Evolutionary conservation across 225 moss, liverwort and hornwort species (phyloP).

Genomic region (Takakia lepidozioides): DNA sequence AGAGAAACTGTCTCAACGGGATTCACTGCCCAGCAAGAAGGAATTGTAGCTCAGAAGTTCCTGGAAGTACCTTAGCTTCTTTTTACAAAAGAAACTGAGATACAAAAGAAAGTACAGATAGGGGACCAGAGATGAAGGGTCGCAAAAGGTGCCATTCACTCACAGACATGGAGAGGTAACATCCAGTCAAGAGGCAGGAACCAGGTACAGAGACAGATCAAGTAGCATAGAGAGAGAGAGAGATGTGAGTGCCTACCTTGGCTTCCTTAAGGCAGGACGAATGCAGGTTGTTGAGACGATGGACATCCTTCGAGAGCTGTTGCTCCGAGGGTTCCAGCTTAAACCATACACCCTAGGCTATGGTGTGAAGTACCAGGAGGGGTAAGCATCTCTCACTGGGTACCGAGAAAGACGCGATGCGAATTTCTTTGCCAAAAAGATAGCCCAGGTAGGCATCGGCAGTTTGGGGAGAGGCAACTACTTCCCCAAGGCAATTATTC

Average conservation of each 20-base stretch:
- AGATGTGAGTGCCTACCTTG: conserved; percentile 66
- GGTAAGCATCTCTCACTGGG: conserved; percentile 89
- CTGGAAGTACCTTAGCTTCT: too few relatives aligned
- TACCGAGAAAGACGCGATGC: conserved; percentile 57
- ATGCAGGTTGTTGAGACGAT: conserved; percentile 65
- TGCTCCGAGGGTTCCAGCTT: conserved; percentile 65
- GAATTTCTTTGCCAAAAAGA: conserved; percentile 68
- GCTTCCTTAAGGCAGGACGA: conserved; percentile 73
- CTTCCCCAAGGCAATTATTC: conserved; percentile 78
- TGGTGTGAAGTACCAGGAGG: conserved; percentile 75
- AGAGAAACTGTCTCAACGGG: too few relatives aligned
- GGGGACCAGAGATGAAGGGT: too few relatives aligned
- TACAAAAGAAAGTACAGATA: too few relatives aligned
- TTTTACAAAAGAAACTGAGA: too few relatives aligned
- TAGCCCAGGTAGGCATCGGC: conserved; percentile 63
- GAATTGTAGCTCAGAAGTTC: too few relatives aligned
- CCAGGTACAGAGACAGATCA: too few relatives aligned
- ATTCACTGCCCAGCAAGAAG: too few relatives aligned
- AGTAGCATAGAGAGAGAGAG: too few relatives aligned
- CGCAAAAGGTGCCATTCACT: too few relatives aligned
- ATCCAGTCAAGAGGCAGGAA: too few relatives aligned
- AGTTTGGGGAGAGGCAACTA: conserved; percentile 71
- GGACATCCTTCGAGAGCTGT: conserved; percentile 33
- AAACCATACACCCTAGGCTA: conserved; percentile 59
- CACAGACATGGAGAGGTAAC: too few relatives aligned